Evolutionary conservation across 1,284 basidiomycete genomes (phyloP), one percentile per base, ranked within the genome.

Genomic region (Mrakiaceae sp.): DNA sequence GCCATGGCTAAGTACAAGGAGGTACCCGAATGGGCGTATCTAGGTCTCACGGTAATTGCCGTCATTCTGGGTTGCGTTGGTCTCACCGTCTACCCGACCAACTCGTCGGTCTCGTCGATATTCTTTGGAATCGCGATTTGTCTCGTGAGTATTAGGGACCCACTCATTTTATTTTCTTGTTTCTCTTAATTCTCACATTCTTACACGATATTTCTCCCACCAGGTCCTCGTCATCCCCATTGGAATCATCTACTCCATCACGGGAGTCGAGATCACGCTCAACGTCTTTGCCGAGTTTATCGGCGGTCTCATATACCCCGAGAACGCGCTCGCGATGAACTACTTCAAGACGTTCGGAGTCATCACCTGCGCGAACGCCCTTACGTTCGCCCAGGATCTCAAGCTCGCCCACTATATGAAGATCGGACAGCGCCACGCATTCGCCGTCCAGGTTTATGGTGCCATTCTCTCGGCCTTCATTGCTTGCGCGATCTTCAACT

Each of bases 1-100:
- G 68, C 74, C n/a, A 74, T 74, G 73, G 80, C 86, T 63, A 84
- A 87, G 68, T 98, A 98, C 74, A 87, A 87, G 3, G 62, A 68
- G 49, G 67, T 75, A 0, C 75, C 75, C 11, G 71, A 76, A 62
- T 75, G 72, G 72, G 72, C 71, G 68, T 76, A 74, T 62, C 66
- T 66, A 53, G 66, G 44, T 3, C 68, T 74, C 12, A 52, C 59
- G 10, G 62, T 63, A 14, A 46, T 59, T 14, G 65, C 61, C 57
- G 47, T 59, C 61, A 56, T 60, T 14, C 50, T 63, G 14, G 65
- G 62, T 8, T 16, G 16, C 42, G n/a, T 57, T 43, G 62, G 65
- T 40, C 48, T 64, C 2, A 63, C 65, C 14, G 54, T 52, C 11
- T 66, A 64, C 56, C 64, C 61, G 4, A 75, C 74, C 14, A 67